Percentiles rank a stretch among this genome's conserved stretches.
Evolutionary conservation across 2,329 filamentous ascomycete species (phyloP).

Genomic region (Calcarisporium arbuscula): DNA sequence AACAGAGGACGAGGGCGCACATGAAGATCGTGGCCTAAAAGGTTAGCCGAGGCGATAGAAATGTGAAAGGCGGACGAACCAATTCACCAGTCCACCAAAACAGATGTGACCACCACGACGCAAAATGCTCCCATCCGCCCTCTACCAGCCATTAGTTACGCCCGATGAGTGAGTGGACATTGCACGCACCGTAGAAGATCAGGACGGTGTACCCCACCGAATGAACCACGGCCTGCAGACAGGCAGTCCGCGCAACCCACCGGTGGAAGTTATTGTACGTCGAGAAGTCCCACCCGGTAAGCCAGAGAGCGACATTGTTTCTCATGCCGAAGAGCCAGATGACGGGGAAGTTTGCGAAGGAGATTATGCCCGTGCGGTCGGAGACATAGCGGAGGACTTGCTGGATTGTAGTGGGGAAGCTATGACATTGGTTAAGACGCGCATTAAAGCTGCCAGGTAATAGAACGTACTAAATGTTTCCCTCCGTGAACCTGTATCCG

Average conservation of each 20-base stretch:
- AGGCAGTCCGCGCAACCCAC: constrained; percentile 57
- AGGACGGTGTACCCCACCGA: constrained; percentile 51
- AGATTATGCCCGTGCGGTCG: constrained; percentile 58
- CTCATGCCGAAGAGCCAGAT: constrained; percentile 62
- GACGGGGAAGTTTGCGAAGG: constrained; percentile 56
- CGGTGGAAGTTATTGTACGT: constrained; percentile 64
- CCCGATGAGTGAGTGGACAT: neutral
- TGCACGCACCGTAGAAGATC: constrained; percentile 26
- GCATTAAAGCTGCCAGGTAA: neutral
- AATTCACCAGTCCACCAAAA: constrained; percentile 47
- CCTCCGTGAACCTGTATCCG: constrained; percentile 30
- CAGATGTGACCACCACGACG: constrained; percentile 31
- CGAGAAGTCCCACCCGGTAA: constrained; percentile 63
- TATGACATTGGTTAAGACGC: constrained; percentile 12
- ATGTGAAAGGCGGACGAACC: constrained; percentile 22
- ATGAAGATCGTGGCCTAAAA: constrained; percentile 35
- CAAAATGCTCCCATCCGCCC: constrained; percentile 30
- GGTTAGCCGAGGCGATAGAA: neutral
- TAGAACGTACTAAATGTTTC: constrained; percentile 36
- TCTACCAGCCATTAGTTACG: constrained; percentile 17
- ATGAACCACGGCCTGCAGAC: constrained; percentile 56
- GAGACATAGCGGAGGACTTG: constrained; percentile 49
- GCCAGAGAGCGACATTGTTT: constrained; percentile 60
- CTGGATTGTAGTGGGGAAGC: constrained; percentile 24
- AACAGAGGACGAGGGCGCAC: constrained; percentile 39